Percentiles rank a stretch among this genome's conserved stretches.
Evolutionary conservation across 83 land plant species (phyloP).

Genomic region (Larix sibirica): DNA sequence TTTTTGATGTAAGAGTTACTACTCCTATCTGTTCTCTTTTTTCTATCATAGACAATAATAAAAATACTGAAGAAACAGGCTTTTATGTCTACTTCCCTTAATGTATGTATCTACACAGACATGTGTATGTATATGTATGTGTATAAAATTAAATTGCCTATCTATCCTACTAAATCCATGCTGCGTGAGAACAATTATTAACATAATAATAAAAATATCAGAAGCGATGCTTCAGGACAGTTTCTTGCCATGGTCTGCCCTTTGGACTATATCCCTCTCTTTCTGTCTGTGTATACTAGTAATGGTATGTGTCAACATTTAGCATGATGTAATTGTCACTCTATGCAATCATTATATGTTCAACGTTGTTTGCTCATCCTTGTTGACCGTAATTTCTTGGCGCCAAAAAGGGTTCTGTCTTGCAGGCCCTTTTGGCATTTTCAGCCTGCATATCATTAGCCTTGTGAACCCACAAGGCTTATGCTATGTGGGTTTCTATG

Average conservation of each 20-base stretch:
- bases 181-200: neutral
- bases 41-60: neutral
- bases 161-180: neutral
- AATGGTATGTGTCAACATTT: neutral
- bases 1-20: conserved; percentile 15
- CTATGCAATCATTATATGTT: too few relatives aligned
- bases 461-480: too few relatives aligned
- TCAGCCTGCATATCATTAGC: too few relatives aligned
- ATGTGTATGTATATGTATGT: neutral
- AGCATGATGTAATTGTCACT: too few relatives aligned
- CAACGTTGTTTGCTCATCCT: too few relatives aligned
- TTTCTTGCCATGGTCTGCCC: neutral
- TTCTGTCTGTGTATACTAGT: neutral
- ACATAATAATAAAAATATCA: neutral
- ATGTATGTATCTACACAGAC: neutral
- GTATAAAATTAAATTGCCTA: neutral
- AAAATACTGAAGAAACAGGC: neutral
- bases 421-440: too few relatives aligned
- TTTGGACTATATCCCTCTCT: neutral
- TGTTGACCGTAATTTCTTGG: too few relatives aligned
- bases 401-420: too few relatives aligned
- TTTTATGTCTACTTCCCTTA: too few relatives aligned
- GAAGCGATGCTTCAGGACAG: neutral
- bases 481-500: too few relatives aligned
- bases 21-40: neutral